These are phyloP conservation scores for Verticillium zaregamsianum DNA, from an alignment of 2,329 filamentous ascomycete genomes.

Conservation along the genomic window DNA sequence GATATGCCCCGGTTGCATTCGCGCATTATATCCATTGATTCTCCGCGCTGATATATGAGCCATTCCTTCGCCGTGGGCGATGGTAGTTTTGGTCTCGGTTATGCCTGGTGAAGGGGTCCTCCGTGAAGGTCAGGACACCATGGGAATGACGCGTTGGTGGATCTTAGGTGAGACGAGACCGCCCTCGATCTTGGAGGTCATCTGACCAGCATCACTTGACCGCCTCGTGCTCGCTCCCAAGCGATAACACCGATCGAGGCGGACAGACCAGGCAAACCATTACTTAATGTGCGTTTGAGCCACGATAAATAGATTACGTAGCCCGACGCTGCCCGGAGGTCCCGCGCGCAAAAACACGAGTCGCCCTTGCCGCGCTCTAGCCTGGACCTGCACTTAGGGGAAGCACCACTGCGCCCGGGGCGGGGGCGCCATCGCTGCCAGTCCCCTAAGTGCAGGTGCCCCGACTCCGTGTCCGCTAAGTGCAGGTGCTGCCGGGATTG, in stretches of 20 bases:
- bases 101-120: no score
- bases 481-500: slow-evolving; percentile 4
- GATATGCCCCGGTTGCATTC: not conserved
- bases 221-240: not conserved
- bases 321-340: not conserved
- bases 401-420: slow-evolving; percentile 4
- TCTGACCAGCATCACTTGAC: not conserved
- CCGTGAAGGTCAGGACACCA: no score
- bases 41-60: not conserved
- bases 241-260: not conserved
- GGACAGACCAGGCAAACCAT: not conserved
- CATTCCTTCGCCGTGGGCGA: not conserved
- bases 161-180: not conserved
- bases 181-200: not conserved
- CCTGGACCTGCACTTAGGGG: slow-evolving; percentile 12
- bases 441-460: slow-evolving; percentile 15
- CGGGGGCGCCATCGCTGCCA: slow-evolving; percentile 4
- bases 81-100: not conserved
- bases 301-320: not conserved
- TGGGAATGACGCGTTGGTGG: no score
- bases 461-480: slow-evolving; percentile 5
- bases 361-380: not conserved
- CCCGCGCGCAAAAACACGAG: not conserved
- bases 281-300: not conserved
- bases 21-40: not conserved